phyloP scores from a whole-genome alignment of 2,329 filamentous ascomycete species.

The Simplicillium sp. region DNA sequence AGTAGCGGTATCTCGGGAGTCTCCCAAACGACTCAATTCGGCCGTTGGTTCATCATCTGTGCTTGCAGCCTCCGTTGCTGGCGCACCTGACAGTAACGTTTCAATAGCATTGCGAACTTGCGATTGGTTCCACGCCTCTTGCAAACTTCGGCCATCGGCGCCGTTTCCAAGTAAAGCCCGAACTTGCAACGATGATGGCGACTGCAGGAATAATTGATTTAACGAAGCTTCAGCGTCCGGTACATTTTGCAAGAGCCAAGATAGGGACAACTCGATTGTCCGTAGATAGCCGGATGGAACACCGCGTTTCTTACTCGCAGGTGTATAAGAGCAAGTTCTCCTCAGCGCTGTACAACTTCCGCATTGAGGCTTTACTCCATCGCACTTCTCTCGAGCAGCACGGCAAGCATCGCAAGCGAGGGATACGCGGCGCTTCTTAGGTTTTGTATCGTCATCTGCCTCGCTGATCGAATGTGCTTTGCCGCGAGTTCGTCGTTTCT shows the following conservation, averaged over 20 bases:
- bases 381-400: constrained; percentile 61
- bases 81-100: too few relatives aligned
- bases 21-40: too few relatives aligned
- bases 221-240: constrained; percentile 50
- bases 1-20: too few relatives aligned
- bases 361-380: constrained; percentile 58
- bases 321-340: constrained; percentile 60
- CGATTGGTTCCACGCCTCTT: too few relatives aligned
- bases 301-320: constrained; percentile 65
- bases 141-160: too few relatives aligned
- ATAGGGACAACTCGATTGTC: constrained; percentile 59
- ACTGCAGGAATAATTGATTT: constrained; percentile 25
- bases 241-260: constrained; percentile 47
- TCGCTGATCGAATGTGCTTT: constrained; percentile 13
- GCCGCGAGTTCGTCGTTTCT: constrained; percentile 22
- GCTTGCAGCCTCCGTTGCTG: too few relatives aligned
- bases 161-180: too few relatives aligned
- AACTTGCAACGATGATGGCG: too few relatives aligned
- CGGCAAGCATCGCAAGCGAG: constrained; percentile 62
- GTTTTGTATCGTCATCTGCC: constrained; percentile 13
- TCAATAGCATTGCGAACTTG: too few relatives aligned
- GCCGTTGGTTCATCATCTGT: constrained; percentile 34
- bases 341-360: constrained; percentile 55
- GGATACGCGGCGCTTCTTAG: constrained; percentile 56
- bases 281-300: constrained; percentile 74